These are phyloP conservation scores for Puccinellia tenuiflora DNA, from an alignment of 176 grass and related monocot species.

Conservation along the genomic window DNA sequence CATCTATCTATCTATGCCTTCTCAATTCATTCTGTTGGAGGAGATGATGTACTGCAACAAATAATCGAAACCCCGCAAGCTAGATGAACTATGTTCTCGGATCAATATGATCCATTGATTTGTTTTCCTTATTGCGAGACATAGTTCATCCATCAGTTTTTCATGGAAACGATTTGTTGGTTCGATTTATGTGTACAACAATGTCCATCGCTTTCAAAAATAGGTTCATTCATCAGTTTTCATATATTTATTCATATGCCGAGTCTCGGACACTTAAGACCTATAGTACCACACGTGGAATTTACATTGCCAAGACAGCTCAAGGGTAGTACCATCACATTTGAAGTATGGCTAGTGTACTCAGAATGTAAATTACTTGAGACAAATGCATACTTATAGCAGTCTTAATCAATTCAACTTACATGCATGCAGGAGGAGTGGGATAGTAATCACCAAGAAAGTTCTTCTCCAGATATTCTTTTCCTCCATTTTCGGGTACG, in stretches of 20 bases:
- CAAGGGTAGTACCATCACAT: too few species aligned
- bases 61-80: background rate
- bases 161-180: background rate
- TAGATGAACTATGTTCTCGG: background rate
- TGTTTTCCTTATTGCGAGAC: background rate
- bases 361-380: too few species aligned
- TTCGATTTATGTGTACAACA: background rate
- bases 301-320: background rate
- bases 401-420: background rate
- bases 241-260: background rate
- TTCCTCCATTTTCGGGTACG: conserved; percentile 79
- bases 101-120: background rate
- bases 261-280: background rate
- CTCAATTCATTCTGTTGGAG: background rate
- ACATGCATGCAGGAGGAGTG: conserved; percentile 35
- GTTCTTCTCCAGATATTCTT: conserved; percentile 64
- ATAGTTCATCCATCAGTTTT: background rate
- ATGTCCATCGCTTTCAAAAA: background rate
- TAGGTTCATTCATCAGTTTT: background rate
- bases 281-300: background rate
- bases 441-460: conserved; percentile 46
- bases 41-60: background rate
- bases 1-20: background rate
- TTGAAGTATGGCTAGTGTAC: too few species aligned
- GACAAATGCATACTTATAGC: background rate